phyloP scores from a whole-genome alignment of 2,329 filamentous ascomycete genomes.

The Tympanopsis confertula region DNA sequence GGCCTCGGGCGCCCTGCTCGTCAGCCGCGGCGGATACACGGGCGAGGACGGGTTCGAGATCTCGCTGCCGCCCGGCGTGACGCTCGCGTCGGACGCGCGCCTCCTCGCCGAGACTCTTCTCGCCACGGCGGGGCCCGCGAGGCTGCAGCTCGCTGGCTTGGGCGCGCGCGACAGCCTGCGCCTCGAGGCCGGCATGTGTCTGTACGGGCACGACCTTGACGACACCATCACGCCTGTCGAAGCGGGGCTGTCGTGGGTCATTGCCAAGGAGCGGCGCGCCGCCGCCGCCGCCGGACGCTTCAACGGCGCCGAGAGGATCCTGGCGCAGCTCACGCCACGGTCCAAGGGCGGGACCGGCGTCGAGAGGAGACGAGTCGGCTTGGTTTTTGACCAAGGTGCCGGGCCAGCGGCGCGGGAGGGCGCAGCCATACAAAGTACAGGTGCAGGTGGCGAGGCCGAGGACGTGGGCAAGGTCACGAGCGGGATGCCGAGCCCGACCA shows the following conservation, averaged over 20 bases:
- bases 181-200: conserved; percentile 93
- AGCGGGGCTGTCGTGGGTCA: conserved; percentile 60
- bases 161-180: conserved; percentile 85
- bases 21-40: conserved; percentile 87
- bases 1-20: conserved; percentile 43
- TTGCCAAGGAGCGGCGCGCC: conserved; percentile 63
- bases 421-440: conserved; percentile 55
- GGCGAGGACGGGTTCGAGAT: conserved; percentile 98
- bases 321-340: conserved; percentile 64
- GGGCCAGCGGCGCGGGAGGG: conserved; percentile 73
- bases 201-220: conserved; percentile 97
- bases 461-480: conserved; percentile 75
- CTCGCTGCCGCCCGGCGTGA: conserved; percentile 61
- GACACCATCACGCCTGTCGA: conserved; percentile 56
- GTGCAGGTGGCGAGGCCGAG: conserved; percentile 37
- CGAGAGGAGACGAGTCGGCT: conserved; percentile 62
- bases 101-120: conserved; percentile 44
- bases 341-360: conserved; percentile 64
- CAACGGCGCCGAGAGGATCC: conserved; percentile 69
- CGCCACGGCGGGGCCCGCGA: conserved; percentile 40
- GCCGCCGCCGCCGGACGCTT: conserved; percentile 56
- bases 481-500: conserved; percentile 75
- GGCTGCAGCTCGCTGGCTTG: conserved; percentile 70
- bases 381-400: conserved; percentile 63
- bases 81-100: conserved; percentile 54